Evolutionary conservation across 179 eudicot genomes (phyloP).

Genomic region (Beta corolliflora): DNA sequence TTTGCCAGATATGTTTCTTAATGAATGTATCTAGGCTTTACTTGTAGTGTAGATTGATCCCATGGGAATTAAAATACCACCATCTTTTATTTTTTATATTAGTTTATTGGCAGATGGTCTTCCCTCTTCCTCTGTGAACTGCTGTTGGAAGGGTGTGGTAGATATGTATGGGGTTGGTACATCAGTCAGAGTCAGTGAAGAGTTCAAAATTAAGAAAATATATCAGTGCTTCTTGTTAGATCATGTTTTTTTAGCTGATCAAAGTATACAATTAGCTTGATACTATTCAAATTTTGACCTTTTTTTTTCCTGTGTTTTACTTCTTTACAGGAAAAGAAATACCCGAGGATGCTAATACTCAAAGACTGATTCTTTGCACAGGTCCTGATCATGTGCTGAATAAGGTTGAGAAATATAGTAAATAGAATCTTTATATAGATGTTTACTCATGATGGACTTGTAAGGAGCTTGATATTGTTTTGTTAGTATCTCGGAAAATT

Average conservation of each 20-base stretch:
- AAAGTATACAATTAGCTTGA: background rate
- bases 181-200: background rate
- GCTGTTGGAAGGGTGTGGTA: background rate
- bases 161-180: background rate
- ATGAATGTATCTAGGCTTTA: background rate
- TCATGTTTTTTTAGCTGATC: background rate
- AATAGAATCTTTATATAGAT: background rate
- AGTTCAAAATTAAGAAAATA: background rate
- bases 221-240: background rate
- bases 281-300: background rate
- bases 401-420: slow-evolving; percentile 50
- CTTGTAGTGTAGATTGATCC: background rate
- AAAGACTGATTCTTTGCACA: slow-evolving; percentile 56
- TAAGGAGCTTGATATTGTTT: background rate
- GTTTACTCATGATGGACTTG: background rate
- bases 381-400: slow-evolving; percentile 67
- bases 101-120: background rate
- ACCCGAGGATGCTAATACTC: slow-evolving; percentile 62
- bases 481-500: background rate
- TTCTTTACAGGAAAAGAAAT: slow-evolving; percentile 65
- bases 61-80: background rate
- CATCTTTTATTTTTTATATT: background rate
- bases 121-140: background rate
- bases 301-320: background rate
- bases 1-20: background rate